phyloP scores from a whole-genome alignment of 2,329 filamentous ascomycete species.

The Venturia aucupariae region DNA sequence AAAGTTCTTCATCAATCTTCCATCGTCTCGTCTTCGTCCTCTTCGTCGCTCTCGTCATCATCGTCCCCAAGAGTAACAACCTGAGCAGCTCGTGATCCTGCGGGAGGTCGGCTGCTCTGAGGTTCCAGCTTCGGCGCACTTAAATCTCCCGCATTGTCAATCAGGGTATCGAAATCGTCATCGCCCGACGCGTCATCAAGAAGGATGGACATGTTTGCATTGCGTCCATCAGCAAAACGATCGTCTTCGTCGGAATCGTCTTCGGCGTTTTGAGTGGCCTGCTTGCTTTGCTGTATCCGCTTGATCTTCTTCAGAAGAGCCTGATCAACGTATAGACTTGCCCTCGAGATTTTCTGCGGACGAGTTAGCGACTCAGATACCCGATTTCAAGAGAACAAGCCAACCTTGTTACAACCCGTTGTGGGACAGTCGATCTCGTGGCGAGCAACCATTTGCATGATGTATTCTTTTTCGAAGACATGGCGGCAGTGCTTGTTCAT shows the following conservation, averaged over 20 bases:
- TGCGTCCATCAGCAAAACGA: not conserved
- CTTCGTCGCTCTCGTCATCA: not conserved
- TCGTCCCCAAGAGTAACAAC: not conserved
- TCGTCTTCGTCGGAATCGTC: constrained; percentile 24
- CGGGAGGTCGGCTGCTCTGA: not conserved
- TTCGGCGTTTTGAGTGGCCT: constrained; percentile 16
- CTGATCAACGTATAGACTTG: constrained; percentile 24
- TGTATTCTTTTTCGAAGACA: constrained; percentile 58
- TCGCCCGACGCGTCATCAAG: not conserved
- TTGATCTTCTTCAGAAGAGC: constrained; percentile 29
- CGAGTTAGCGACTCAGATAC: not conserved
- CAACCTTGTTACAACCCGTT: constrained; percentile 49
- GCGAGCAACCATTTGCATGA: constrained; percentile 44
- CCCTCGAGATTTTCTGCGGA: constrained; percentile 23
- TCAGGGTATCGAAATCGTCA: constrained; percentile 5
- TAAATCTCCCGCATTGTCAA: not conserved
- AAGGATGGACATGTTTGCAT: not conserved
- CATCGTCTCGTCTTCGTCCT: not conserved
- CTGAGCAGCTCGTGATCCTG: not conserved
- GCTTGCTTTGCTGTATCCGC: constrained; percentile 26
- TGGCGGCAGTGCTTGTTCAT: constrained; percentile 65
- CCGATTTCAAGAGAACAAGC: constrained; percentile 12
- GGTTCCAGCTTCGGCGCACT: not conserved
- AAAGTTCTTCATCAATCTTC: not conserved
- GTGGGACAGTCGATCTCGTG: constrained; percentile 51